Base-by-base conservation (phyloP, 805 yeast species). In the Debaryomyces castellii region DNA sequence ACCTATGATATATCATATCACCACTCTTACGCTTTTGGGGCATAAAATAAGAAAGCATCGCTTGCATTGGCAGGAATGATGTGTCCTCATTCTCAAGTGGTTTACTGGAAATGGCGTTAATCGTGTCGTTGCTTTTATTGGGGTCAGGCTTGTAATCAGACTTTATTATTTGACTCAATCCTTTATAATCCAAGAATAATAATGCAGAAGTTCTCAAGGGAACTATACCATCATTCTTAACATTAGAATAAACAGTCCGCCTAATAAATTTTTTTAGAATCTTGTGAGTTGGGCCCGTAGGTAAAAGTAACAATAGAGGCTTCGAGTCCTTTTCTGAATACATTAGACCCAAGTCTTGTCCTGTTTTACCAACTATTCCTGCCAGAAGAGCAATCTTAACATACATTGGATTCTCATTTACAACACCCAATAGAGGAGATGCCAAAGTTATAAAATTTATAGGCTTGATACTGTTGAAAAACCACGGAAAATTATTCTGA, bases 211-310 rank as follows among this genome's bases (percentile, higher is more conserved):
- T 94, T 42, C 98, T 71, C 54, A 94, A 69, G 0, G 99, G 98
- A 1, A 94, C 99, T 43, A 94, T 90, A 2, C 99, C 99, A 67
- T 94, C 99, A 63, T 94, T 85, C 16, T 88, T 74, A 0, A 87
- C 84, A 65, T 94, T 94, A 0, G 98, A 97, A 63, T 94, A 94
- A 0, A 87, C 69, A 0, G 97, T 89, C 50, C 97, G 73, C 48
- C 85, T 69, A 35, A 73, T 61, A 66, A 94, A 92, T 46, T 66
- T 64, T 46, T 79, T 77, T 47, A 92, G 73, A 0, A 86, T 73
- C 28, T 66, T 66, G 49, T 85, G 83, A 0, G 92, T 85, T 2
- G 91, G 87, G 5, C 87, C 83, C 1, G 85, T 73, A 0, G 97
- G 95, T 3, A 92, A 69, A 21, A 88, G 66, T 49, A 88, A 81